Base-by-base conservation (phyloP, 108 stramenopile species). In the Cylindrotheca closterium region DNA sequence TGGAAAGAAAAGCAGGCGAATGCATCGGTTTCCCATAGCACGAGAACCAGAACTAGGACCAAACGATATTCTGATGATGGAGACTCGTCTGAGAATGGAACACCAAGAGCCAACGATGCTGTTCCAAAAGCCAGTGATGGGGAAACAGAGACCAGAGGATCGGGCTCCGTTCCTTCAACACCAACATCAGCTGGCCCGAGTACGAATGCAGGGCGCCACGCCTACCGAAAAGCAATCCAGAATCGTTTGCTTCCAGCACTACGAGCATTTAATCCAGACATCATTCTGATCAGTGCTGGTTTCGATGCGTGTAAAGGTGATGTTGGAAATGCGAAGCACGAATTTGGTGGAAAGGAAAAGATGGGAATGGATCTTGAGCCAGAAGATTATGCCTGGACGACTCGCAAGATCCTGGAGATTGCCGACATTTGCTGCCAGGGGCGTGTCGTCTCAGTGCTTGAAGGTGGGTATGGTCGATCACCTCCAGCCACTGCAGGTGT, bases 271-370 rank as follows among this genome's bases (percentile, higher is more conserved):
- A 82, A 95, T 57, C 97, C 98, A 28, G 97, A 99, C 82, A 63
- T 99, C 12, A 92, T 98, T 64, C 65, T 99, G 46, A 83, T 99
- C 70, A 95, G 93, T 55, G 93, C 97, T 12, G 99, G 99, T 17
- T 99, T 99, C 77, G 99, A 99, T 75, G 97, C 96, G 24, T 85
- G 86, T 56, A 83, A 81, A 47, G 86, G 87, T 34, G 96, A 97
- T 68, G 88, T 91, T 28, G 90, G 90, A 12, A 94, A 94, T 77
- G 93, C 93, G 27, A 77, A 84, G 30, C 93, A 94, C 67, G 81
- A 80, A 53, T 54, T 66, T 10, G 77, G 81, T 26, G 84, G 73
- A 1, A 84, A 71, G 49, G 77, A 91, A 63, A 72, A 71, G n/a
- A 79, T 83, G 74, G 93, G 89, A 12, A 68, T 91, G 18, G 89